phyloP scores from a whole-genome alignment of 2,329 filamentous ascomycete species.

The Sclerotinia borealis region DNA sequence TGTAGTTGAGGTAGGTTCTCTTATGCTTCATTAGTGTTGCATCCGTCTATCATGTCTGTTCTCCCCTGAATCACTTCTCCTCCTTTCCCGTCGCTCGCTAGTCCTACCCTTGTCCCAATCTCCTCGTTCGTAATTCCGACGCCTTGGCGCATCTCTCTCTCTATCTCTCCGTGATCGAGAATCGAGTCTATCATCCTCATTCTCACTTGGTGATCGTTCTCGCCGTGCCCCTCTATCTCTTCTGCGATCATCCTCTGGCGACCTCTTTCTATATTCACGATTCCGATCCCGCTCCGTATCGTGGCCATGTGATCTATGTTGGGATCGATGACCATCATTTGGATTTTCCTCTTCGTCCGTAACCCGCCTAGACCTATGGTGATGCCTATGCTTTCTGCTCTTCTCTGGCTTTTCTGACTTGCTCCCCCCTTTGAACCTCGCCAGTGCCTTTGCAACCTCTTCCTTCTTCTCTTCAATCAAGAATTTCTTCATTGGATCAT shows the following conservation, averaged over 20 bases:
- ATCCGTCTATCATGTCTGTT: conserved; percentile 13
- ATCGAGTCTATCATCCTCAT: background rate
- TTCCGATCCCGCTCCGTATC: background rate
- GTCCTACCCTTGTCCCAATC: background rate
- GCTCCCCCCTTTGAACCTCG: conserved; percentile 39
- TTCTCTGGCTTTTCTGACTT: conserved; percentile 22
- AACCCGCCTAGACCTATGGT: conserved; percentile 21
- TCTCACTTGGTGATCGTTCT: conserved; percentile 8
- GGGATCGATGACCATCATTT: conserved; percentile 14
- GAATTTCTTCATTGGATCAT: conserved; percentile 95
- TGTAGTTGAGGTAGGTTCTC: background rate
- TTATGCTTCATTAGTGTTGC: conserved; percentile 10
- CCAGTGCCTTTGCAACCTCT: conserved; percentile 68
- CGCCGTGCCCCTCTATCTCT: conserved; percentile 1
- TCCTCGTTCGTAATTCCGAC: background rate
- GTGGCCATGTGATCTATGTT: conserved; percentile 16
- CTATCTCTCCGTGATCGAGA: conserved; percentile 13
- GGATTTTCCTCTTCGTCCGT: conserved; percentile 17
- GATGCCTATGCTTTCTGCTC: conserved; percentile 24
- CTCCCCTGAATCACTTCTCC: conserved; percentile 18
- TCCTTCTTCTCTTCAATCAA: conserved; percentile 87
- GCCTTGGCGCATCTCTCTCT: conserved; percentile 13
- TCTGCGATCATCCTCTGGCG: conserved; percentile 10
- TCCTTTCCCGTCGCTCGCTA: background rate
- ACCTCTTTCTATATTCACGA: conserved; percentile 3